Evolutionary conservation across 345 rosid species (phyloP).

Genomic region (Orychophragmus violaceus): DNA sequence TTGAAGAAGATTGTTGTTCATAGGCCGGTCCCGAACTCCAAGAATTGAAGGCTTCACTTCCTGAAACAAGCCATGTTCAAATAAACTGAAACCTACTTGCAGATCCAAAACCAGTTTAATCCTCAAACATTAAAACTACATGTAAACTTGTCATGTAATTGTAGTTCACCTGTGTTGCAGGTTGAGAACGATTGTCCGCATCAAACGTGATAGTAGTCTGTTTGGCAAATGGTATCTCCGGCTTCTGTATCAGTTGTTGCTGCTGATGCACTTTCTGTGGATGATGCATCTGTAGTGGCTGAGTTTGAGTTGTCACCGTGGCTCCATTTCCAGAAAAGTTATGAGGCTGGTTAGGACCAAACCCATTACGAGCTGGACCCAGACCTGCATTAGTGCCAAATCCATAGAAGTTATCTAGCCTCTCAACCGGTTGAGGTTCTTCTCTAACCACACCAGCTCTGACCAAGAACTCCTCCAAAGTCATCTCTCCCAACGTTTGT

Average conservation of each 20-base stretch:
- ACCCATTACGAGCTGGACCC: constrained; percentile 45
- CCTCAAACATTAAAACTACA: constrained; percentile 34
- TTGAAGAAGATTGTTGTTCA: constrained; percentile 44
- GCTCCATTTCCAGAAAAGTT: constrained; percentile 32
- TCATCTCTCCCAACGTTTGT: constrained; percentile 85
- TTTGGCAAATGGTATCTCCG: constrained; percentile 49
- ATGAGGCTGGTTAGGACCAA: constrained; percentile 40
- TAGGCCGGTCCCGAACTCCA: constrained; percentile 48
- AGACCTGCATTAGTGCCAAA: constrained; percentile 40
- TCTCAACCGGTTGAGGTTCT: constrained; percentile 43
- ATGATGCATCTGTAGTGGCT: constrained; percentile 41
- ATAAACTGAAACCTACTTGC: neutral
- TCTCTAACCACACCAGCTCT: constrained; percentile 90
- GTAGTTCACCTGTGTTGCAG: constrained; percentile 22
- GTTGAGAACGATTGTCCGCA: neutral
- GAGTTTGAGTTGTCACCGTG: constrained; percentile 30
- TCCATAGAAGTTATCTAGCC: constrained; percentile 39
- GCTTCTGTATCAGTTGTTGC: constrained; percentile 45
- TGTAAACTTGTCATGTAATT: constrained; percentile 10
- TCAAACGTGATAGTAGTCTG: constrained; percentile 36
- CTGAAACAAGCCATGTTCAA: constrained; percentile 24
- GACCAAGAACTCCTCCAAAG: constrained; percentile 85
- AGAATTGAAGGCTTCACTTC: constrained; percentile 56
- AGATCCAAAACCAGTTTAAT: constrained; percentile 28
- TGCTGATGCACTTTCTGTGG: constrained; percentile 40